Evolutionary conservation across 768 basidiomycete genomes (phyloP).

Genomic region (Mycena leptocephala): DNA sequence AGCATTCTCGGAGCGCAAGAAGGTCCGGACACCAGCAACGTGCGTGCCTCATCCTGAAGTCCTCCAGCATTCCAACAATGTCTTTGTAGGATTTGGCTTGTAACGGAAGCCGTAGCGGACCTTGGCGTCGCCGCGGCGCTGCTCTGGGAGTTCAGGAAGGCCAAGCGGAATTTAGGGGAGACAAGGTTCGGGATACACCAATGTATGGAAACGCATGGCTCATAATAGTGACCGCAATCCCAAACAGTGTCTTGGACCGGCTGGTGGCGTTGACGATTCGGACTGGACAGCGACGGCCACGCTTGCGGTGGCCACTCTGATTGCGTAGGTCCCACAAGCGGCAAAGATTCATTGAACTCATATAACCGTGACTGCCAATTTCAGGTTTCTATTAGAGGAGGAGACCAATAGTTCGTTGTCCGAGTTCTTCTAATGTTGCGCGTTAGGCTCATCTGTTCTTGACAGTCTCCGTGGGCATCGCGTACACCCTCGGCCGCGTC

Average conservation of each 20-base stretch:
- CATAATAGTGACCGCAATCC: slow-evolving; percentile 8
- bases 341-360: slow-evolving; percentile 1
- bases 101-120: not conserved
- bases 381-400: slow-evolving; percentile 7
- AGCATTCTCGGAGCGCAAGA: slow-evolving; percentile 8
- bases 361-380: slow-evolving; percentile 5
- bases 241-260: not conserved
- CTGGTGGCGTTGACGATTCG: not conserved
- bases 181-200: slow-evolving; percentile 10
- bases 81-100: slow-evolving; percentile 15
- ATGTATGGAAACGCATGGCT: slow-evolving; percentile 3
- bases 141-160: slow-evolving; percentile 18
- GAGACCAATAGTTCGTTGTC: slow-evolving; percentile 4
- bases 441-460: not conserved
- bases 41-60: slow-evolving; percentile 14
- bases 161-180: not conserved
- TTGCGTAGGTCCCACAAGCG: slow-evolving; percentile 12
- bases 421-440: slow-evolving; percentile 8
- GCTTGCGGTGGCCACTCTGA: slow-evolving; percentile 8
- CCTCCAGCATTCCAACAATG: not conserved
- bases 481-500: slow-evolving; percentile 11
- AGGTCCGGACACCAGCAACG: too few species aligned
- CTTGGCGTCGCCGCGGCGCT: slow-evolving; percentile 10
- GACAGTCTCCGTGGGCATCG: not conserved
- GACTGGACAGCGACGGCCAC: slow-evolving; percentile 19